These are phyloP conservation scores for Microsporum ferrugineum DNA, from an alignment of 2,329 filamentous ascomycete genomes.

Conservation along the genomic window DNA sequence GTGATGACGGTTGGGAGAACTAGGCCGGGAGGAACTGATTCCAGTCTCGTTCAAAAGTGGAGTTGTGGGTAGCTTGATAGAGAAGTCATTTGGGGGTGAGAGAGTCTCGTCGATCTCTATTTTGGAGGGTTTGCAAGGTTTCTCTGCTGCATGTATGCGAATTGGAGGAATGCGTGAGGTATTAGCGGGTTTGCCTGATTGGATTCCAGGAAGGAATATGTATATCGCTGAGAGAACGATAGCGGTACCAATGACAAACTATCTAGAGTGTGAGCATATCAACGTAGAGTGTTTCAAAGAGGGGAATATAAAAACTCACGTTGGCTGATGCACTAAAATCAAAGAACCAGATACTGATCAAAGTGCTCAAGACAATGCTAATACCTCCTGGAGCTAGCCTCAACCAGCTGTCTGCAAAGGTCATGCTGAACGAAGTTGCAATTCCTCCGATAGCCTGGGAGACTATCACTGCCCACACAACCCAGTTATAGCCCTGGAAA, in stretches of 20 bases:
- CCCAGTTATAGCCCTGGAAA: slow-evolving; percentile 86
- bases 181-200: slow-evolving; percentile 29
- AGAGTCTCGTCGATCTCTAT: slow-evolving; percentile 34
- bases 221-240: slow-evolving; percentile 75
- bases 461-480: slow-evolving; percentile 75
- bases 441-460: slow-evolving; percentile 78
- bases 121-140: slow-evolving; percentile 36
- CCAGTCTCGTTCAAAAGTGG: slow-evolving; percentile 39
- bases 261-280: slow-evolving; percentile 9
- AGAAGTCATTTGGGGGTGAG: slow-evolving; percentile 36
- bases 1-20: slow-evolving; percentile 33
- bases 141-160: slow-evolving; percentile 64
- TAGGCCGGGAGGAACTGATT: slow-evolving; percentile 43
- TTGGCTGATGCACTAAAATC: slow-evolving; percentile 60
- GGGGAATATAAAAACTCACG: slow-evolving; percentile 43
- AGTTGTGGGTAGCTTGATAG: slow-evolving; percentile 36
- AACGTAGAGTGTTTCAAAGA: neutral
- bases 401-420: slow-evolving; percentile 76
- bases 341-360: slow-evolving; percentile 79
- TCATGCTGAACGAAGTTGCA: slow-evolving; percentile 69
- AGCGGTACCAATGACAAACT: slow-evolving; percentile 74
- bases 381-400: slow-evolving; percentile 92
- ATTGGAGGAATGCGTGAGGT: slow-evolving; percentile 39
- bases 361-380: slow-evolving; percentile 75
- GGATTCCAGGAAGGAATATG: slow-evolving; percentile 48